A percentile compares a stretch with the other conserved stretches of the same genome.
Conservation (phyloP, 768 basidiomycete genomes). For the Tylopilus rubrobrunneus region DNA sequence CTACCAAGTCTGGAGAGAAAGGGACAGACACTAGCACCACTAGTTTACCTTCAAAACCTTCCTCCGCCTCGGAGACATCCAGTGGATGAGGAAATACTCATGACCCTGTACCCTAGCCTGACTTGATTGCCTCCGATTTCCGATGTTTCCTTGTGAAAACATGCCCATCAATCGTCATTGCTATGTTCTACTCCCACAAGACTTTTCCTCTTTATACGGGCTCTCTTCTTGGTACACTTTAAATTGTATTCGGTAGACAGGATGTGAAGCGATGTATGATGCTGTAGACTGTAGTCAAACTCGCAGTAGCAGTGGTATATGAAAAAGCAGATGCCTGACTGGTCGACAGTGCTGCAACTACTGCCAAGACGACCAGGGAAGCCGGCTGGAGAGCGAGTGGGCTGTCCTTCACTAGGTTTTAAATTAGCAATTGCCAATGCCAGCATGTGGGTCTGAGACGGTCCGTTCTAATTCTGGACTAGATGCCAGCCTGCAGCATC, state of each 20-base stretch:
- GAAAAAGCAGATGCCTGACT: neutral
- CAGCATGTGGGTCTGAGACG: too few species aligned
- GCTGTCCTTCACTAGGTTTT: neutral
- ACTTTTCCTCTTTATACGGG: constrained; percentile 7
- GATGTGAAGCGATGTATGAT: constrained; percentile 21
- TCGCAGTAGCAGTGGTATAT: neutral
- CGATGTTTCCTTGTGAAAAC: constrained; percentile 5
- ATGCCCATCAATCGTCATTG: constrained; percentile 6
- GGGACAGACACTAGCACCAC: constrained; percentile 48
- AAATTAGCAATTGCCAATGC: neutral
- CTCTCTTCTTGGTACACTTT: constrained; percentile 18
- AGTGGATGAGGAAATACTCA: constrained; percentile 66
- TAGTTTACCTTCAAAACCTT: constrained; percentile 58
- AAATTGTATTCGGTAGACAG: constrained; percentile 23
- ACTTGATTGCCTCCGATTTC: constrained; percentile 21
- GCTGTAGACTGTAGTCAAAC: neutral
- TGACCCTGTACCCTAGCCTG: constrained; percentile 45
- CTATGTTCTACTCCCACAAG: constrained; percentile 10
- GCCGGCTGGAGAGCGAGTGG: neutral
- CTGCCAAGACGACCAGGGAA: neutral
- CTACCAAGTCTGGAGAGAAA: constrained; percentile 14
- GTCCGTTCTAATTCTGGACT: neutral
- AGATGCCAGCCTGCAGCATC: neutral
- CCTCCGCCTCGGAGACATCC: constrained; percentile 65
- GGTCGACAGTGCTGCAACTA: neutral